phyloP scores from a whole-genome alignment of 345 rosid genomes.

The Cardiospermum halicacabum region DNA sequence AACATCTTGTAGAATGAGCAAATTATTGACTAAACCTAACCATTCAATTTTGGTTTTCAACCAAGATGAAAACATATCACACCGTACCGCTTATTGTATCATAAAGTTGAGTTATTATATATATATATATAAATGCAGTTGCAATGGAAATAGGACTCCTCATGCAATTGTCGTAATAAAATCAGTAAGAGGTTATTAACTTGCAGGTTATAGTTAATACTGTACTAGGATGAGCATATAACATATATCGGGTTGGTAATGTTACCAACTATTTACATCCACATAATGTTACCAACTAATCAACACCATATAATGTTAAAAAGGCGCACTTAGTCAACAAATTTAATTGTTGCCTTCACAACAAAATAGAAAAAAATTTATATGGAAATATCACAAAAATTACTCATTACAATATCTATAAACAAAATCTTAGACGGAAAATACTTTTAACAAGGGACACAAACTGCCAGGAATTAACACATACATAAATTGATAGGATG shows the following conservation, averaged over 20 bases:
- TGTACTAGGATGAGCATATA: too few relatives aligned
- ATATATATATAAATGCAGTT: constrained; percentile 88
- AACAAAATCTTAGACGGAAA: background rate
- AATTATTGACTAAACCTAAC: too few relatives aligned
- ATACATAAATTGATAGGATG: background rate
- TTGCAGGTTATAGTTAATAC: too few relatives aligned
- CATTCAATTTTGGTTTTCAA: background rate
- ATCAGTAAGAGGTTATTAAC: background rate
- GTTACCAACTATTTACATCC: too few relatives aligned
- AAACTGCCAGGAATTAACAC: background rate
- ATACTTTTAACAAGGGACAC: background rate
- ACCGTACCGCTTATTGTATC: constrained; percentile 92
- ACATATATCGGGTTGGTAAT: background rate
- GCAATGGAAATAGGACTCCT: constrained; percentile 99
- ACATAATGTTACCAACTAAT: background rate
- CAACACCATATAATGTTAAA: too few relatives aligned
- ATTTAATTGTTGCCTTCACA: too few relatives aligned
- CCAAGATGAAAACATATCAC: constrained; percentile 16
- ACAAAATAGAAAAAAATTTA: too few relatives aligned
- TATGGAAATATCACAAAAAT: too few relatives aligned
- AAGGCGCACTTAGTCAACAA: too few relatives aligned
- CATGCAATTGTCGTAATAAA: constrained; percentile 44
- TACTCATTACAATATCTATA: background rate
- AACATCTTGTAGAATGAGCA: background rate
- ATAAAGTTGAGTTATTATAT: constrained; percentile 91